phyloP scores from a whole-genome alignment of 305 asterid species.

The Rubia peregrina region DNA sequence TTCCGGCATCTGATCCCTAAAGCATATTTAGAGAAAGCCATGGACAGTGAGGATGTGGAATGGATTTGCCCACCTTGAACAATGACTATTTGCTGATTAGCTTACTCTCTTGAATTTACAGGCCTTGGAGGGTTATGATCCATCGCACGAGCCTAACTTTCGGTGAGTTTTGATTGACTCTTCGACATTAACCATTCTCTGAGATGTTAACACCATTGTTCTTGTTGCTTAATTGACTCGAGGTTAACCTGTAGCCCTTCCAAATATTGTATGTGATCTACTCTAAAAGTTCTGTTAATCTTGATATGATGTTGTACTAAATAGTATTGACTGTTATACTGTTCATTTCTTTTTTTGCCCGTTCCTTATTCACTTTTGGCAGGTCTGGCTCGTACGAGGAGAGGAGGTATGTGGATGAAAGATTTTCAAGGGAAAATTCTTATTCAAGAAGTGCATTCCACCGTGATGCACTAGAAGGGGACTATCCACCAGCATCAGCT shows the following conservation, averaged over 20 bases:
- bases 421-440: constrained; percentile 76
- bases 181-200: constrained; percentile 15
- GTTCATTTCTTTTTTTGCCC: constrained; percentile 22
- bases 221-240: not conserved
- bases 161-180: constrained; percentile 67
- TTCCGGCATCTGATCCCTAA: constrained; percentile 80
- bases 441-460: constrained; percentile 66
- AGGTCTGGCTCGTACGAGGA: constrained; percentile 89
- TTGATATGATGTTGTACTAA: not conserved
- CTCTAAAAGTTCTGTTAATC: not conserved
- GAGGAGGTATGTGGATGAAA: constrained; percentile 88
- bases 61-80: constrained; percentile 79
- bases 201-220: constrained; percentile 13
- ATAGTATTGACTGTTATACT: constrained; percentile 2
- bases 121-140: constrained; percentile 98
- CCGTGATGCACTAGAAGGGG: constrained; percentile 74
- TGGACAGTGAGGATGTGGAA: constrained; percentile 99
- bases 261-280: not conserved
- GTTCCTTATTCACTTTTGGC: constrained; percentile 43
- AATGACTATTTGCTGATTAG: constrained; percentile 90
- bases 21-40: constrained; percentile 79
- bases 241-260: not conserved
- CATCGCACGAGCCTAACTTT: constrained; percentile 64
- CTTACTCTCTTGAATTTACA: constrained; percentile 99
- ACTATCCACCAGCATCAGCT: constrained; percentile 63